Evolutionary conservation across 139 green algal species (phyloP), one percentile per base, ranked within the genome.

Genomic region (Limnomonas spitsbergensis): DNA sequence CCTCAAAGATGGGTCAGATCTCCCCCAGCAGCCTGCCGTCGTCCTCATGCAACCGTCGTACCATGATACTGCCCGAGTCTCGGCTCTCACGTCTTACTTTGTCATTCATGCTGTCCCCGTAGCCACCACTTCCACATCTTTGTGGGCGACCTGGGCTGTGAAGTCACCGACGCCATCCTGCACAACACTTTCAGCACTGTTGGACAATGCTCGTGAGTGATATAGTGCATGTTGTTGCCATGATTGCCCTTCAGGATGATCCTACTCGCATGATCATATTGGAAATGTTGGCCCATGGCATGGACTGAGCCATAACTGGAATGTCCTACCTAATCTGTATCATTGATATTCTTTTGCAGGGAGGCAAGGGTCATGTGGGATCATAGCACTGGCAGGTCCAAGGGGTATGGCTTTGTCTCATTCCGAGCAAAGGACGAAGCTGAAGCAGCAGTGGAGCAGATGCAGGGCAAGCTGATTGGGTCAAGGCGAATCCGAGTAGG

Each of bases 361-460:
- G 91, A 95, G 77, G 91, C 91, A 0, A 66, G 89, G 6, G 90
- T 95, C 37, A 92, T 93, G 84, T 94, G 90, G 90, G 91, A 95
- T 82, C 90, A 92, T 61, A 53, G 38, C 34, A 94, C 90, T 2
- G 88, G 88, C 1, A 82, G 88, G 29, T 88, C 78, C 32, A 89
- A 91, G 32, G 90, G 90, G 4, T 95, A 93, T 47, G 91, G 91
- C 40, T 95, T 95, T 81, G 88, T 93, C n/a, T 88, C 90, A 7
- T 94, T 95, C 80, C 42, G 81, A n/a, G 83, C 52, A 6, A 78
- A 81, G 4, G 87, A 87, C 20, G 83, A 92, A 38, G 91, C 89
- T 1, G 85, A 93, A 66, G 53, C 74, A 26, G 87, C 87, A 24
- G 90, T 95, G 31, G 61, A 87, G 54, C 35, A 75, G n/a, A 89